Evolutionary conservation across 441 rosid genomes (phyloP).

Genomic region (Brassica balearica): DNA sequence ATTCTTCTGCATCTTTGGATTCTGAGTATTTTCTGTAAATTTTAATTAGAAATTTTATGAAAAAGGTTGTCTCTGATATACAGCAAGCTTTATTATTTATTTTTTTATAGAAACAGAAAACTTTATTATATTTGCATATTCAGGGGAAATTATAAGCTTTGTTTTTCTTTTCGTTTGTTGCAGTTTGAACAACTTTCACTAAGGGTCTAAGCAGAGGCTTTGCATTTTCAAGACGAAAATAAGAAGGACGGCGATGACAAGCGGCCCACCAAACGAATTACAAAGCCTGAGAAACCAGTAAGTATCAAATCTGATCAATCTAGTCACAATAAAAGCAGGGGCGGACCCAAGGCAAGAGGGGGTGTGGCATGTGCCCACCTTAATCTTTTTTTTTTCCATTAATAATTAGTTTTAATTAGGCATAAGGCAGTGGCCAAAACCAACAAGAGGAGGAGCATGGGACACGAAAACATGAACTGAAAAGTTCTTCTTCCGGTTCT

Average conservation of each 20-base stretch:
- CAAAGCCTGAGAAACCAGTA: slow-evolving; percentile 87
- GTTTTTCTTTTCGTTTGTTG: neutral
- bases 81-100: neutral
- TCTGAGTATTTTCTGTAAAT: slow-evolving; percentile 30
- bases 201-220: slow-evolving; percentile 40
- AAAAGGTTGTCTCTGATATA: slow-evolving; percentile 6
- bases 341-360: too few relatives aligned
- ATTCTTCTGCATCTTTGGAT: slow-evolving; percentile 29
- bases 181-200: neutral
- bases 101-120: neutral
- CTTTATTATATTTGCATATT: slow-evolving; percentile 3
- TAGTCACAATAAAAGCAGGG: slow-evolving; percentile 47
- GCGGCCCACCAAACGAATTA: slow-evolving; percentile 78
- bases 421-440: slow-evolving; percentile 58
- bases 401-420: too few relatives aligned
- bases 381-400: too few relatives aligned
- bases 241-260: slow-evolving; percentile 66
- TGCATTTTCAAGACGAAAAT: slow-evolving; percentile 62
- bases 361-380: too few relatives aligned
- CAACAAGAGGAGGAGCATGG: slow-evolving; percentile 58
- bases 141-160: neutral
- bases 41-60: neutral
- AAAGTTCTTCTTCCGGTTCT: slow-evolving; percentile 40
- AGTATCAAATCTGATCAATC: slow-evolving; percentile 64
- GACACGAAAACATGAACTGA: slow-evolving; percentile 52